These are phyloP conservation scores for Coemansia sp. DNA, from an alignment of 192 early-diverging fungal genomes.

Conservation along the genomic window DNA sequence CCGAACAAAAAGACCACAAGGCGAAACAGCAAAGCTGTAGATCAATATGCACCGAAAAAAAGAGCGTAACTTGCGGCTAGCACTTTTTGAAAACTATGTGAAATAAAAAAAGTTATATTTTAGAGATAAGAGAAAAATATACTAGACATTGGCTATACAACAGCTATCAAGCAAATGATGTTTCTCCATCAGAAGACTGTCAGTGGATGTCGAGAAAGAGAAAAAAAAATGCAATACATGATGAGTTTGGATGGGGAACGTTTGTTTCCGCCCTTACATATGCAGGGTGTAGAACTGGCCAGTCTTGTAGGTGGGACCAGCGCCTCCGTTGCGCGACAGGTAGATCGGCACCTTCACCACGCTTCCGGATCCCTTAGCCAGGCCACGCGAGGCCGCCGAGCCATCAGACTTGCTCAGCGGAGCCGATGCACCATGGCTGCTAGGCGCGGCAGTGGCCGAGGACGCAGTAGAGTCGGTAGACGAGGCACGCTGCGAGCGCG, in stretches of 20 bases:
- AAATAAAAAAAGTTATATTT: background rate
- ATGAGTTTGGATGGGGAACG: background rate
- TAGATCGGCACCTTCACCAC: conserved; percentile 45
- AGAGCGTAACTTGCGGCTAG: background rate
- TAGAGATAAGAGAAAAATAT: background rate
- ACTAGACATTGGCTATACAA: background rate
- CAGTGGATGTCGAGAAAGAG: background rate
- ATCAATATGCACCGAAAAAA: background rate
- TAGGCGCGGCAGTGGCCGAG: conserved; percentile 39
- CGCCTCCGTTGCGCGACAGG: conserved; percentile 46
- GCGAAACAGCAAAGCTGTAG: background rate
- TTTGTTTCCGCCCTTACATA: conserved; percentile 14
- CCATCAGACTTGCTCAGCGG: background rate
- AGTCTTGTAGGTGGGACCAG: conserved; percentile 54
- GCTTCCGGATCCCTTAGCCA: conserved; percentile 13
- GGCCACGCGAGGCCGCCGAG: background rate
- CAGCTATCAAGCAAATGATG: background rate
- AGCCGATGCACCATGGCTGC: conserved; percentile 1
- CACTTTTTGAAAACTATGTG: background rate
- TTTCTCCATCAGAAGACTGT: background rate
- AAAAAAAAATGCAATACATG: background rate
- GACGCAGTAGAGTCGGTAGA: conserved; percentile 51
- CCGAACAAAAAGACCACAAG: background rate
- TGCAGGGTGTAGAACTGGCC: conserved; percentile 56
- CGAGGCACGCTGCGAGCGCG: conserved; percentile 39